A percentile compares a stretch with the other conserved stretches of the same genome.
These are phyloP conservation scores for Clitopilus passeckerianus DNA, from an alignment of 768 basidiomycete species.

Conservation along the genomic window DNA sequence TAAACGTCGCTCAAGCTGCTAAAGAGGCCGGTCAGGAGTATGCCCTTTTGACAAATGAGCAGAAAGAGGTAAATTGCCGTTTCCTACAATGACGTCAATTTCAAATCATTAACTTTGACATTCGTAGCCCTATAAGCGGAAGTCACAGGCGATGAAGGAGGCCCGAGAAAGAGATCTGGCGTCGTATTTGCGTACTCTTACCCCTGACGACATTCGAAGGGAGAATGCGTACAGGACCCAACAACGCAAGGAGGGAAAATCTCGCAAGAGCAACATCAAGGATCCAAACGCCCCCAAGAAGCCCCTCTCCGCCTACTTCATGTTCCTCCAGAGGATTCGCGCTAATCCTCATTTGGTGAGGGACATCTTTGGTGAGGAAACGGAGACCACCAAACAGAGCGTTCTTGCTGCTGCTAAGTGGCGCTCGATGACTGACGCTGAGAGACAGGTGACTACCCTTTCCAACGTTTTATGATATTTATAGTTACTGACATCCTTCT, in stretches of 20 bases:
- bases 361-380: conserved; percentile 85
- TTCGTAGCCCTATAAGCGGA: conserved; percentile 75
- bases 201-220: conserved; percentile 91
- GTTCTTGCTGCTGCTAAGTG: conserved; percentile 90
- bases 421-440: conserved; percentile 89
- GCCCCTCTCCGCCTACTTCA: conserved; percentile 90
- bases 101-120: conserved; percentile 11
- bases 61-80: conserved; percentile 68
- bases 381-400: conserved; percentile 93
- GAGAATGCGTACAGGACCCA: conserved; percentile 91
- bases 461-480: conserved; percentile 5
- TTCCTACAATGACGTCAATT: conserved; percentile 27
- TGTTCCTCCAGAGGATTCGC: conserved; percentile 90
- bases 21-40: conserved; percentile 94
- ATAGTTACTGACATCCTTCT: conserved; percentile 5
- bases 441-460: conserved; percentile 68
- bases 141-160: conserved; percentile 82
- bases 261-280: conserved; percentile 90
- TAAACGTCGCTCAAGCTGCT: conserved; percentile 93
- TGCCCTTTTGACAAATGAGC: conserved; percentile 66
- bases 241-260: conserved; percentile 90
- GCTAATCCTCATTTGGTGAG: conserved; percentile 69
- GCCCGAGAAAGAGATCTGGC: conserved; percentile 76
- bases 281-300: conserved; percentile 97
- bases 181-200: conserved; percentile 83